Base-by-base conservation (phyloP, 768 basidiomycete genomes). In the Hirschioporus abietinus region DNA sequence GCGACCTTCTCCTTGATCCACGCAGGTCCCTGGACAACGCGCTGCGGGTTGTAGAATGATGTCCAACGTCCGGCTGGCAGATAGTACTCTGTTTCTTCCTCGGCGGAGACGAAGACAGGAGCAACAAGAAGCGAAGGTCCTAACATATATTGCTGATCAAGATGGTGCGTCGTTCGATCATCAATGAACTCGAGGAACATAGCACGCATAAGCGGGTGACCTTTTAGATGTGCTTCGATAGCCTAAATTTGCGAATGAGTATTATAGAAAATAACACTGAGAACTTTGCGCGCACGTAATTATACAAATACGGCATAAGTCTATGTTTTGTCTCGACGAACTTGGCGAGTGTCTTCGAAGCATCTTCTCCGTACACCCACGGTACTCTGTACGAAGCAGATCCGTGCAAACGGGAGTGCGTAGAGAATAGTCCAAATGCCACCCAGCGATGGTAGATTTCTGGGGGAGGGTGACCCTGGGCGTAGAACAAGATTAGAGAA, bases 381-480 rank as follows among this genome's bases (percentile, higher is more conserved):
- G 90, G 90, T 1, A 92, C 89, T 10, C 90, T 86, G 72, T 91
- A 91, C 15, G 89, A 90, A 24, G 82, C 79, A 6, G 87, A 89
- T 1, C 90, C 90, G 68, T 92, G 90, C 59, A 92, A 75, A 25
- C 90, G 84, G 8, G 88, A 88, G 70, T 91, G 90, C 27, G 89
- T 88, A 1, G 88, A 90, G 78, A 91, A 91, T 34, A 91, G 75
- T 0, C 90, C 89, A 73, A 89, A 90, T 0, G 88, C 89, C 18
- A 89, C 85, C 89, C 89, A 92, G 59, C 90, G 87, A 70, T 88
- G 85, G 72, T 89, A 91, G 59, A 91, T 84, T 70, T 87, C 86
- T 0, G 87, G 83, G 9, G 85, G 84, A 1, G 89, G 88, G 64
- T 84, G 85, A 10, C 88, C 89, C 84, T 87, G 67, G 30, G n/a